Base-by-base conservation (phyloP, 352 stramenopile species). In the Blastocystis sp. region DNA sequence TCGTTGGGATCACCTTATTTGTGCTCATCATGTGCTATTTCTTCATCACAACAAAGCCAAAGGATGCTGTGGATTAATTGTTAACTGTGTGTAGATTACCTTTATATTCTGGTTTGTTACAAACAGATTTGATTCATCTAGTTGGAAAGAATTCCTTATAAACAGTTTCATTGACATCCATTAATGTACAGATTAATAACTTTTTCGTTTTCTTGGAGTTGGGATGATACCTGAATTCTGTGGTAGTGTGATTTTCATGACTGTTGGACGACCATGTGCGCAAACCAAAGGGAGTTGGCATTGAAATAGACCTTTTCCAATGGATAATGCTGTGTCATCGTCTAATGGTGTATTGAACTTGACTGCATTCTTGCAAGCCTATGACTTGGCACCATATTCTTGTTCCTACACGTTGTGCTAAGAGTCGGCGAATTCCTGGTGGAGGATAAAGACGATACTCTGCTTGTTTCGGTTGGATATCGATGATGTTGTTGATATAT, bases 31-130 rank as follows among this genome's bases (percentile, higher is more conserved):
- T 83, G 16, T 39, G 24, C 11, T 83, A 83, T 43, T 83, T 69
- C 29, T 83, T 63, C 57, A 57, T 83, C 19, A 69, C 57, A 24
- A 63, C 71, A 27, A 65, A 83, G 19, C 71, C 71, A 35, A 83
- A 83, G 32, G 71, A 83, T 43, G 71, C 29, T 49, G 57, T 69
- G 1, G 71, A 83, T 2, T 83, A 83, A 83, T 54, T 75, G n/a
- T 39, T 46, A n/a, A 37, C 59, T 43, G 9, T 69, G 54, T 32
- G 27, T 61, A n/a, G 19, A 32, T 14, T 69, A 39, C 39, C 11
- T 69, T 19, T 43, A 39, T 69, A n/a, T 39, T 32, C 59, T 69
- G 59, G 32, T 35, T 43, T 21, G 27, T 69, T 32, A 14, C 59
- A 69, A 69, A 35, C 24, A 69, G 39, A 61, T 61, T 61, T 32